phyloP scores from a whole-genome alignment of 2,329 filamentous ascomycete genomes.

The Parasarocladium wereldwijsianum region DNA sequence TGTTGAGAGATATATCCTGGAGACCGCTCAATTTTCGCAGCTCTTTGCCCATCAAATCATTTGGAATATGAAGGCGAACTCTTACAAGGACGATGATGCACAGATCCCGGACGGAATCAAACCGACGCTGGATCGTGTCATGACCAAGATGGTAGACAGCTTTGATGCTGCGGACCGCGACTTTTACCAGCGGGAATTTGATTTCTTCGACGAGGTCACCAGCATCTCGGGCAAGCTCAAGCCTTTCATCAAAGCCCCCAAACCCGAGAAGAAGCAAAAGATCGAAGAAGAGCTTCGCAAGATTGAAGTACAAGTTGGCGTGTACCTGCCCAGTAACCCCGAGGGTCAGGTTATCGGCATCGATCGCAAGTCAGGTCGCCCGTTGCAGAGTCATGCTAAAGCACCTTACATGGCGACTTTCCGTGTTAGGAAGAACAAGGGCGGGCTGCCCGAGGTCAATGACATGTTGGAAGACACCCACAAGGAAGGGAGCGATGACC shows the following conservation, averaged over 20 bases:
- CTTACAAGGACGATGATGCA: constrained; percentile 92
- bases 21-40: constrained; percentile 96
- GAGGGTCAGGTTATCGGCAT: constrained; percentile 97
- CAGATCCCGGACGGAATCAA: constrained; percentile 84
- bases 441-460: constrained; percentile 34
- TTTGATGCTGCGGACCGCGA: constrained; percentile 65
- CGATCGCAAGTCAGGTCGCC: constrained; percentile 94
- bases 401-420: constrained; percentile 99
- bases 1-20: constrained; percentile 88
- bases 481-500: constrained; percentile 18
- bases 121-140: constrained; percentile 82
- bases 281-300: constrained; percentile 97
- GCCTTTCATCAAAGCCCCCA: constrained; percentile 79
- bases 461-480: constrained; percentile 33
- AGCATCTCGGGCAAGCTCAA: constrained; percentile 90
- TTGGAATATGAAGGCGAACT: constrained; percentile 99
- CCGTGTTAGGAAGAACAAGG: constrained; percentile 72
- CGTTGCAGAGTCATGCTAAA: constrained; percentile 93
- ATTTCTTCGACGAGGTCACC: constrained; percentile 97
- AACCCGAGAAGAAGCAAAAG: constrained; percentile 97
- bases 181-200: constrained; percentile 90
- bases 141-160: constrained; percentile 65
- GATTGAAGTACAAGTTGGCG: constrained; percentile 91
- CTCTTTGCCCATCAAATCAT: constrained; percentile 98
- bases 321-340: constrained; percentile 93